phyloP scores from a whole-genome alignment of 805 yeast species.

The Ogataea philodendri region DNA sequence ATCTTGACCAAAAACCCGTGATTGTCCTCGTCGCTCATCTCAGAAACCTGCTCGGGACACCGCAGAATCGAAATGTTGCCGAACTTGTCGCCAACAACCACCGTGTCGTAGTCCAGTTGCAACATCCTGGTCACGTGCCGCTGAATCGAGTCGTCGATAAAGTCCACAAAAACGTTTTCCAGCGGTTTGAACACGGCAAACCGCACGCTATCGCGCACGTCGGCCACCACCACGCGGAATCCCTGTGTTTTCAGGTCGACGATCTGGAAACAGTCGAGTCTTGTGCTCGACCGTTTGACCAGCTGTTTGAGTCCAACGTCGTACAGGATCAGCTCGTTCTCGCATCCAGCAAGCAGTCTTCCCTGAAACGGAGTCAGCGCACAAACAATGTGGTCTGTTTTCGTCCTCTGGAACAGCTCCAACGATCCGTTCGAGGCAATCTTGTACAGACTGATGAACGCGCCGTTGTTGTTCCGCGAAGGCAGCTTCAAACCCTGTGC shows the following conservation, averaged over 20 bases:
- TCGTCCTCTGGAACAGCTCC: conserved; percentile 58
- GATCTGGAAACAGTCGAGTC: conserved; percentile 47
- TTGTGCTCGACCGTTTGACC: conserved; percentile 58
- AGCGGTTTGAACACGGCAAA: conserved; percentile 50
- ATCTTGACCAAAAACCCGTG: conserved; percentile 41
- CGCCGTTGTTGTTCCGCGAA: conserved; percentile 29
- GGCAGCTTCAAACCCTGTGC: conserved; percentile 30
- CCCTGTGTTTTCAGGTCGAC: conserved; percentile 56
- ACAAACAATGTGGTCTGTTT: conserved; percentile 44
- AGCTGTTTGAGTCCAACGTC: conserved; percentile 80
- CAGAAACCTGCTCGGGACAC: conserved; percentile 48
- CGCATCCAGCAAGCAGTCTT: conserved; percentile 57
- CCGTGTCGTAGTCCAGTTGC: conserved; percentile 70
- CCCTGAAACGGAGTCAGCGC: conserved; percentile 58
- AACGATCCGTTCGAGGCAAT: conserved; percentile 39
- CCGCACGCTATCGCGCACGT: conserved; percentile 63
- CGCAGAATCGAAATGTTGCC: conserved; percentile 76
- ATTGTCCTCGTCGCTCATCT: conserved; percentile 49
- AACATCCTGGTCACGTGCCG: conserved; percentile 63
- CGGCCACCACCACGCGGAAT: conserved; percentile 65
- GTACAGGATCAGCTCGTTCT: conserved; percentile 53
- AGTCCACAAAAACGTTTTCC: conserved; percentile 51
- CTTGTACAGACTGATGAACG: conserved; percentile 39
- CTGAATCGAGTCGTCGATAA: conserved; percentile 67
- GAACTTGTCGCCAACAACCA: conserved; percentile 82